phyloP scores from a whole-genome alignment of 345 rosid genomes.

The Mercurialis annua region DNA sequence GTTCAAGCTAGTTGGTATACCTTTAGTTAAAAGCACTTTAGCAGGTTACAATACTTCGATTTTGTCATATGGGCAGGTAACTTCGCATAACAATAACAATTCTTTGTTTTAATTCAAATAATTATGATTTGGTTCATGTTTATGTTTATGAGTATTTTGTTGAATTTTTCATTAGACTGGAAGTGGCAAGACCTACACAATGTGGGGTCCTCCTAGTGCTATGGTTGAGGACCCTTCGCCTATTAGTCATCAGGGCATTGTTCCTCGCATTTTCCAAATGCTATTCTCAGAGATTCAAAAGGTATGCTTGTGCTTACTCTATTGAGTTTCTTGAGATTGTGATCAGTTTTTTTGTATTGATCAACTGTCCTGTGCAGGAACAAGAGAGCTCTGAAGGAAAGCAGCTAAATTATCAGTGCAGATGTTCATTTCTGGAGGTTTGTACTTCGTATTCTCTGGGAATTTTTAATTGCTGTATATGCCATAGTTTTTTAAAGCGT shows the following conservation, averaged over 20 bases:
- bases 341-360: background rate
- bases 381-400: conserved; percentile 62
- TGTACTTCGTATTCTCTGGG: conserved; percentile 18
- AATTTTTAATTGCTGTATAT: background rate
- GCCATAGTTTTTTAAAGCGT: background rate
- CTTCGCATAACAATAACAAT: background rate
- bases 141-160: background rate
- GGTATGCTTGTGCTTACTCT: conserved; percentile 40
- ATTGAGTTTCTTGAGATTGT: background rate
- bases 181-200: conserved; percentile 93
- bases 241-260: conserved; percentile 73
- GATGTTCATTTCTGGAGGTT: conserved; percentile 98
- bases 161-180: conserved; percentile 58
- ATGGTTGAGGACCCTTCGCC: conserved; percentile 87
- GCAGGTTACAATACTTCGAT: conserved; percentile 84
- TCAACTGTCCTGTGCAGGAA: conserved; percentile 40
- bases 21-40: conserved; percentile 73
- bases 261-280: conserved; percentile 81
- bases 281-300: conserved; percentile 69
- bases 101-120: background rate
- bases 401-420: conserved; percentile 81
- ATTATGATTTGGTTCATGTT: background rate
- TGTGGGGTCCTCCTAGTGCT: conserved; percentile 98
- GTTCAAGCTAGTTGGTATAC: conserved; percentile 71
- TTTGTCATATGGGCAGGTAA: conserved; percentile 92